A percentile compares a stretch with the other conserved stretches of the same genome.
phyloP scores from a whole-genome alignment of 2,329 filamentous ascomycete genomes.

The Venturia asperata region DNA sequence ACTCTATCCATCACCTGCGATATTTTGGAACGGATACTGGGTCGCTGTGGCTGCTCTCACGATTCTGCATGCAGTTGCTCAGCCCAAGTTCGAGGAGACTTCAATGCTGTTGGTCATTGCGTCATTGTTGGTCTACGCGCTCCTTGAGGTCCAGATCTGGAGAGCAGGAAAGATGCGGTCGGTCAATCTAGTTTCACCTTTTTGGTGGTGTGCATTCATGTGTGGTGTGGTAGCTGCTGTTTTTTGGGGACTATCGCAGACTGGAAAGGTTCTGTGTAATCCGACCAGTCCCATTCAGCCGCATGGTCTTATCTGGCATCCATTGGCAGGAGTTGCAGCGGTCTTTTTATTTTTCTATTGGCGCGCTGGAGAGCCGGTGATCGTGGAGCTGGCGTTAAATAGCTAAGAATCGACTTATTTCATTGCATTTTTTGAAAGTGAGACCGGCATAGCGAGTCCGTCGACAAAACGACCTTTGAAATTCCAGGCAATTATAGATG shows the following conservation, averaged over 20 bases:
- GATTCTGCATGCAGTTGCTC: neutral
- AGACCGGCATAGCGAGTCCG: too few species aligned
- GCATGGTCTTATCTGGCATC: neutral
- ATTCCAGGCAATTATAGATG: too few species aligned
- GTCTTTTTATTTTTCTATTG: constrained; percentile 3
- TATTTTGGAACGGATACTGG: neutral
- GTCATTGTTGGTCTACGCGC: neutral
- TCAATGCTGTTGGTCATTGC: neutral
- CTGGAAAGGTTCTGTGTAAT: neutral
- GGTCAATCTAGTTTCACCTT: neutral
- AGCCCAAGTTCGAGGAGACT: neutral
- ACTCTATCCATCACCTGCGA: neutral
- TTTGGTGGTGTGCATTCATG: neutral
- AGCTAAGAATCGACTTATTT: neutral
- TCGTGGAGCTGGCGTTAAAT: neutral
- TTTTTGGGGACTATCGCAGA: constrained; percentile 1
- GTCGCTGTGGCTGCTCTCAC: neutral
- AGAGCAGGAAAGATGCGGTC: neutral
- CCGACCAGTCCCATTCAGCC: neutral
- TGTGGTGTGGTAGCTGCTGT: neutral
- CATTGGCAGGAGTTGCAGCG: neutral
- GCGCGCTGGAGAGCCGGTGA: neutral
- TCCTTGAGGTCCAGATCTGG: neutral
- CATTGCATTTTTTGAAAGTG: neutral
- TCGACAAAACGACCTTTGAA: too few species aligned